phyloP scores from a whole-genome alignment of 768 basidiomycete genomes.

The Lactifluus pinguis region DNA sequence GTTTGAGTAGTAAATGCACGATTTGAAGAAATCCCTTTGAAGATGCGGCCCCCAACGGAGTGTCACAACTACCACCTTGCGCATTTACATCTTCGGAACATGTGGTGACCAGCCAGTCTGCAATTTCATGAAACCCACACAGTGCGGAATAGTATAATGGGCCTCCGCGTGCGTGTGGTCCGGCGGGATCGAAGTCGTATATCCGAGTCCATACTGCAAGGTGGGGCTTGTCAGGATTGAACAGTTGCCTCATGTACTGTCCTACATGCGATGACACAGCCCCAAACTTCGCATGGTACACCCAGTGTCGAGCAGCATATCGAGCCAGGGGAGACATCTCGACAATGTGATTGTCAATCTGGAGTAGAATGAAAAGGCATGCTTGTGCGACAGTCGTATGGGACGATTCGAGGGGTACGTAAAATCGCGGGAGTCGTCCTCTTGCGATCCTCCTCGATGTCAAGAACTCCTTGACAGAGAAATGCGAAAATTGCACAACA shows the following conservation, averaged over 20 bases:
- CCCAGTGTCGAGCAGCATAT: slow-evolving; percentile 1
- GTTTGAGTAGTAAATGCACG: not conserved
- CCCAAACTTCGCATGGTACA: not conserved
- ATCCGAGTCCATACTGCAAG: not conserved
- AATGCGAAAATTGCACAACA: slow-evolving; percentile 2
- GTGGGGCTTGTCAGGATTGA: not conserved
- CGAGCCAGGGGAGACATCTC: not conserved
- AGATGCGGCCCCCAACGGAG: not conserved
- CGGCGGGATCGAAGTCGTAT: too few relatives aligned
- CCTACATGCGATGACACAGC: not conserved
- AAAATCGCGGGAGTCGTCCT: not conserved
- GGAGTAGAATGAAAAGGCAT: not conserved
- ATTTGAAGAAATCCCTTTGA: not conserved
- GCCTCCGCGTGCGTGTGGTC: too few relatives aligned
- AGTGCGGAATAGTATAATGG: not conserved
- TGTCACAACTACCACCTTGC: not conserved
- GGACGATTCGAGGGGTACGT: not conserved
- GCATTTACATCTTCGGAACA: not conserved
- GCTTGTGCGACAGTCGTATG: not conserved
- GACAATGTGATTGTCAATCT: not conserved
- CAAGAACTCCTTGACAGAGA: not conserved
- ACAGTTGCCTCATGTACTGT: not conserved
- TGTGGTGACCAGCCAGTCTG: not conserved
- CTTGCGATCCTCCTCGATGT: not conserved
- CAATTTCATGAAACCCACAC: not conserved